These are phyloP conservation scores for Alternaria incomplexa DNA, from an alignment of 2,329 filamentous ascomycete species.

Conservation along the genomic window DNA sequence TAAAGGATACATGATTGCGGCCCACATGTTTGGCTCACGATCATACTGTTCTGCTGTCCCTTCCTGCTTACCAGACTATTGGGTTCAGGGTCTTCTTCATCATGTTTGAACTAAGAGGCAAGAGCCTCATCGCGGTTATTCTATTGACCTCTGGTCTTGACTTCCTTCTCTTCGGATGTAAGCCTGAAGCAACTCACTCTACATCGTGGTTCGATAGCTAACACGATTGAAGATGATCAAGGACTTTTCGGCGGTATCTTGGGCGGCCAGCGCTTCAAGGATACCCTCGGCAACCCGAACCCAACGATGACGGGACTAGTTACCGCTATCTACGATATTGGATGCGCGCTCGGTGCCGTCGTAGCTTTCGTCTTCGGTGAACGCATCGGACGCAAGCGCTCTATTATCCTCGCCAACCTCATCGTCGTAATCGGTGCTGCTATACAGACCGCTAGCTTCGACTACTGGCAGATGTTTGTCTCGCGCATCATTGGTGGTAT, in stretches of 20 bases:
- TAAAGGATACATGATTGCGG: conserved; percentile 1
- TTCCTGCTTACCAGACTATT: not conserved
- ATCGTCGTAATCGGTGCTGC: conserved; percentile 43
- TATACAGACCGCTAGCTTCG: conserved; percentile 40
- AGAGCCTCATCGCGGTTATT: conserved; percentile 18
- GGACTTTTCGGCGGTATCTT: conserved; percentile 35
- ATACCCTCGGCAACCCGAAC: conserved; percentile 16
- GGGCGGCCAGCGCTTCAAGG: conserved; percentile 29
- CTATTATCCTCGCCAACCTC: conserved; percentile 62
- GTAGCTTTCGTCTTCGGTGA: conserved; percentile 58
- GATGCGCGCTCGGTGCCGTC: conserved; percentile 51
- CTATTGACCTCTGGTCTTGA: conserved; percentile 21
- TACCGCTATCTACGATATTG: conserved; percentile 48
- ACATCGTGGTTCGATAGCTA: not conserved
- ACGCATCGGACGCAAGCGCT: conserved; percentile 60
- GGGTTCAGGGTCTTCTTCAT: not conserved
- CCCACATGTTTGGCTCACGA: not conserved
- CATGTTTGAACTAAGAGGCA: conserved; percentile 19
- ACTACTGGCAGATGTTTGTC: conserved; percentile 41
- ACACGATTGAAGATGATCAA: conserved; percentile 24
- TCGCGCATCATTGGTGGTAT: conserved; percentile 51
- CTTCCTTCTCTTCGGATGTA: conserved; percentile 23
- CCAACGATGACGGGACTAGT: conserved; percentile 43
- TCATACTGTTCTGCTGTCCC: not conserved
- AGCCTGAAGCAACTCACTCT: not conserved